phyloP scores from a whole-genome alignment of 2,329 filamentous ascomycete species.

The Alternaria consortialis region DNA sequence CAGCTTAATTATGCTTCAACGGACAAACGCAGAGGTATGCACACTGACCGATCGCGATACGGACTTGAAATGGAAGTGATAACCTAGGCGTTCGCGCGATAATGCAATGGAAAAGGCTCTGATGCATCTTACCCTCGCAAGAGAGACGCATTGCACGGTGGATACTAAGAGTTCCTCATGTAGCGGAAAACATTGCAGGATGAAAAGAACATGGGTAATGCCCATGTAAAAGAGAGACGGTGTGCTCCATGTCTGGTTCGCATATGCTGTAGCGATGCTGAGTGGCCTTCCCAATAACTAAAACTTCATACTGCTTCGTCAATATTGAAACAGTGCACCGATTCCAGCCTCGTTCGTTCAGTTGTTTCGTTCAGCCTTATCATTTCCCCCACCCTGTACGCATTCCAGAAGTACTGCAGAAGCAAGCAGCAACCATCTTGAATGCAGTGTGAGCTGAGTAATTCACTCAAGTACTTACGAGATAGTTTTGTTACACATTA shows the following conservation, averaged over 20 bases:
- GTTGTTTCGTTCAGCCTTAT: slow-evolving; percentile 20
- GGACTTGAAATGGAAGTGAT: background rate
- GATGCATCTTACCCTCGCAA: background rate
- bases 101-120: background rate
- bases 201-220: background rate
- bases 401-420: slow-evolving; percentile 8
- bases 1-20: background rate
- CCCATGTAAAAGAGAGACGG: background rate
- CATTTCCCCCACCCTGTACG: background rate
- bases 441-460: slow-evolving; percentile 19
- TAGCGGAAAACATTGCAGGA: background rate
- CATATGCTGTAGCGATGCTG: slow-evolving; percentile 7
- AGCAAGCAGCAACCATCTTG: background rate
- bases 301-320: slow-evolving; percentile 17
- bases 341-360: slow-evolving; percentile 21
- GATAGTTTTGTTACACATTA: background rate
- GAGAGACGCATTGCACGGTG: background rate
- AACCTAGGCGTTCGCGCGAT: background rate
- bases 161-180: background rate
- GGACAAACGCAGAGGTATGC: background rate
- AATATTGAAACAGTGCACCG: background rate
- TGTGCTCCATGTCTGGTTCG: background rate
- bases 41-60: background rate
- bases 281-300: slow-evolving; percentile 2
- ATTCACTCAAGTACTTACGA: slow-evolving; percentile 12